Evolutionary conservation across 805 yeast genomes (phyloP).

Genomic region (Lachancea lanzarotensis): DNA sequence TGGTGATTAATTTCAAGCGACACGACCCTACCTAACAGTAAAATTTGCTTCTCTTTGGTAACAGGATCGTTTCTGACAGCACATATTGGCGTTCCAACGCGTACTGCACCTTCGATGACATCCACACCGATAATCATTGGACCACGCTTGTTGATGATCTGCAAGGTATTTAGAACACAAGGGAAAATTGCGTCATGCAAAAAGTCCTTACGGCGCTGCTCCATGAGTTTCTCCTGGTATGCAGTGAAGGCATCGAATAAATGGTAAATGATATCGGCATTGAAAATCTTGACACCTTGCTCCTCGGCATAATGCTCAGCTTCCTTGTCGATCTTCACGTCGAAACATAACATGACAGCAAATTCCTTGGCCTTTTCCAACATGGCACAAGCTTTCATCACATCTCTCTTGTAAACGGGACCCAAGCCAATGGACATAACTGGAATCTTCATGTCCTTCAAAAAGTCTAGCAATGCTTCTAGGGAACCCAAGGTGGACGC

Average conservation of each 20-base stretch:
- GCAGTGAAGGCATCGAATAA: conserved; percentile 91
- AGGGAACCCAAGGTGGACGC: conserved; percentile 97
- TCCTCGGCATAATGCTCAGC: conserved; percentile 98
- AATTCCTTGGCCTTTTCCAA: conserved; percentile 90
- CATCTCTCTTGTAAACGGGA: conserved; percentile 96
- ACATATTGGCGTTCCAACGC: conserved; percentile 92
- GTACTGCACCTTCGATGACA: conserved; percentile 82
- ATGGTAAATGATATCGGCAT: conserved; percentile 95
- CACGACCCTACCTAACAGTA: conserved; percentile 75
- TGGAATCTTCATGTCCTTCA: conserved; percentile 97
- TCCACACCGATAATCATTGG: conserved; percentile 99
- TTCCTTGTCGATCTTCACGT: conserved; percentile 93
- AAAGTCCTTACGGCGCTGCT: conserved; percentile 83
- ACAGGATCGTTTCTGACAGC: conserved; percentile 85
- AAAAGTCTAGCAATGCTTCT: conserved; percentile 94
- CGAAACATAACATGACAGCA: conserved; percentile 98
- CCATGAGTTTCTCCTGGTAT: conserved; percentile 82
- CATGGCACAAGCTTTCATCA: conserved; percentile 96
- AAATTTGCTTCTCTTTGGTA: conserved; percentile 64
- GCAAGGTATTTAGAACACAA: conserved; percentile 87
- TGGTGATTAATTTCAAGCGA: conserved; percentile 97
- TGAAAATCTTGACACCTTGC: conserved; percentile 84
- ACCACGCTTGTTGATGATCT: conserved; percentile 95
- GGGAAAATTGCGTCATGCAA: conserved; percentile 90
- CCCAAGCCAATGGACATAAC: conserved; percentile 98